Percentiles rank a stretch among this genome's conserved stretches.
Evolutionary conservation across 768 basidiomycete species (phyloP).

Genomic region (Termitomyces sp.): DNA sequence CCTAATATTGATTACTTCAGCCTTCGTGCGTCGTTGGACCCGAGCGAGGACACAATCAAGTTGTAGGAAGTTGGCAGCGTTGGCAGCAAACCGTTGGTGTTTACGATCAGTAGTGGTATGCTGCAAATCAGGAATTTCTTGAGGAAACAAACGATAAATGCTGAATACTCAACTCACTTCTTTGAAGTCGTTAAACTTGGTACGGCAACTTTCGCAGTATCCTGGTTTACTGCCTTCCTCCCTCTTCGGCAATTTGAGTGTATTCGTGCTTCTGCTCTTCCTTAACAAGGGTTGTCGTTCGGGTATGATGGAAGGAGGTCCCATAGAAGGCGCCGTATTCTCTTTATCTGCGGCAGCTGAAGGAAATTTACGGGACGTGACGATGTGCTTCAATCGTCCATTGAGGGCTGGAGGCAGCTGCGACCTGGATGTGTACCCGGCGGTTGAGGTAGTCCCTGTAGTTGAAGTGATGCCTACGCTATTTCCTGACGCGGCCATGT

Average conservation of each 20-base stretch:
- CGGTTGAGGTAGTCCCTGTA: slow-evolving; percentile 79
- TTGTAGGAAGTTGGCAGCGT: slow-evolving; percentile 73
- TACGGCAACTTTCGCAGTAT: slow-evolving; percentile 95
- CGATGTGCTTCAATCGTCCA: slow-evolving; percentile 60
- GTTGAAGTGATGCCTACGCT: slow-evolving; percentile 91
- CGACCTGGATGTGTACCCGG: slow-evolving; percentile 44
- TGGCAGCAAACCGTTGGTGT: slow-evolving; percentile 80
- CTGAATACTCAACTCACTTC: slow-evolving; percentile 46
- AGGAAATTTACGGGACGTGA: slow-evolving; percentile 59
- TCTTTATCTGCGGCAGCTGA: slow-evolving; percentile 24
- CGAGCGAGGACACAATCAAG: slow-evolving; percentile 75
- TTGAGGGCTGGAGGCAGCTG: slow-evolving; percentile 54
- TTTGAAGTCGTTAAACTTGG: slow-evolving; percentile 87
- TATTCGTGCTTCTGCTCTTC: slow-evolving; percentile 83
- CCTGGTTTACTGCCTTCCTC: slow-evolving; percentile 91
- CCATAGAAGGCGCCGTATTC: slow-evolving; percentile 50
- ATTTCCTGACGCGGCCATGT: slow-evolving; percentile 93
- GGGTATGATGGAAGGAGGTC: slow-evolving; percentile 63
- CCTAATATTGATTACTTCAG: slow-evolving; percentile 30
- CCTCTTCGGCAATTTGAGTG: slow-evolving; percentile 68
- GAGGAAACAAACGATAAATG: background rate
- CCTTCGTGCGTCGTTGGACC: slow-evolving; percentile 45
- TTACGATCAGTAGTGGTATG: slow-evolving; percentile 62
- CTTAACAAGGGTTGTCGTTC: slow-evolving; percentile 51
- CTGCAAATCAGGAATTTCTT: slow-evolving; percentile 35